Conservation (phyloP, 805 yeast species). For the Dipodascus albidus region DNA sequence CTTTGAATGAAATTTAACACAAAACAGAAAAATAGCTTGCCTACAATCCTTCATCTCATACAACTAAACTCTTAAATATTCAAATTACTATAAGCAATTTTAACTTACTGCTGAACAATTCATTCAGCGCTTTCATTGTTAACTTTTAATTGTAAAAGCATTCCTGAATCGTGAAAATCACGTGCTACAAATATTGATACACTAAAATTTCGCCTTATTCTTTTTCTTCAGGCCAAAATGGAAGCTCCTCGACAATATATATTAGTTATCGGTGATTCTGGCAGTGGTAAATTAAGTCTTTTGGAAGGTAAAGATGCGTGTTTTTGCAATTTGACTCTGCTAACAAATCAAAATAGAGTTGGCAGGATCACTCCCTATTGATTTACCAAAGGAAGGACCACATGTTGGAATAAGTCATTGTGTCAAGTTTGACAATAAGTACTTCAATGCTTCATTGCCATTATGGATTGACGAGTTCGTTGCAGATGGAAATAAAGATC, state of each 20-base stretch:
- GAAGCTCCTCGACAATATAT: conserved; percentile 6
- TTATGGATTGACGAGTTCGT: conserved; percentile 27
- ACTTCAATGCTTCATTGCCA: conserved; percentile 25
- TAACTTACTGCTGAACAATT: no score
- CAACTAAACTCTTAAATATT: not conserved
- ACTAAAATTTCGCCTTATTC: no score
- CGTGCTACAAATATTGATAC: no score
- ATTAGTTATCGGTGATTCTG: conserved; percentile 25
- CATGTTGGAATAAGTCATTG: conserved; percentile 23
- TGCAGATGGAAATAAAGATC: conserved; percentile 15
- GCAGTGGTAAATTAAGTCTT: conserved; percentile 25
- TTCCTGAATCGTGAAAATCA: no score
- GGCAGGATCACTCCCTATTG: conserved; percentile 17
- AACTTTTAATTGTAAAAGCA: no score
- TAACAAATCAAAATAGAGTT: conserved; percentile 15
- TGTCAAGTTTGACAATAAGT: conserved; percentile 20
- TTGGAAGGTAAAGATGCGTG: conserved; percentile 15
- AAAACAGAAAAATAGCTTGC: no score
- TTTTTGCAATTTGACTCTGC: conserved; percentile 1
- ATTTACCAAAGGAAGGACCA: conserved; percentile 5
- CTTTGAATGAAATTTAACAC: no score
- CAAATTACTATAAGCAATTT: no score
- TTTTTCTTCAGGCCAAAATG: not conserved
- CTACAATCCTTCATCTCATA: not conserved
- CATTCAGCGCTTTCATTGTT: no score